Evolutionary conservation across 2,329 filamentous ascomycete species (phyloP).

Genomic region (Fusarium virguliforme): DNA sequence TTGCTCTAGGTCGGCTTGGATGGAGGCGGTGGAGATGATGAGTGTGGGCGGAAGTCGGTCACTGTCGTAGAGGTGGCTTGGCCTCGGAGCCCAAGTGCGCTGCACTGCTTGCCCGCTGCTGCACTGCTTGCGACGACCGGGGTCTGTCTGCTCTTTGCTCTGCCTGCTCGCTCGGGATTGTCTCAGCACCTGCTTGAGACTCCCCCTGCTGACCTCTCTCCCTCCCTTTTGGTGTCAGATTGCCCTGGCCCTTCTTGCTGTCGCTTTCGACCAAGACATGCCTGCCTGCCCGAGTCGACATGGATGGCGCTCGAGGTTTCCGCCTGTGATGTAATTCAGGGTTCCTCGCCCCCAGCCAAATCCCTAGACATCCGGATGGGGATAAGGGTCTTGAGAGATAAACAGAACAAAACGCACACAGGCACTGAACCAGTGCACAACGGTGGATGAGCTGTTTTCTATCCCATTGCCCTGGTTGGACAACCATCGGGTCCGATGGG

Average conservation of each 20-base stretch:
- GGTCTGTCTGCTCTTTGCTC: conserved; percentile 17
- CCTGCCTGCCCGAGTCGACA: not conserved
- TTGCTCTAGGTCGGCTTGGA: conserved; percentile 4
- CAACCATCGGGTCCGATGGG: conserved; percentile 21
- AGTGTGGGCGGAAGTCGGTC: conserved; percentile 28
- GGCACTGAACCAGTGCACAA: conserved; percentile 32
- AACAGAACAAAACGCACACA: conserved; percentile 18
- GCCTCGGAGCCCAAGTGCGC: conserved; percentile 23
- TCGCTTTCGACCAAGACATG: conserved; percentile 3
- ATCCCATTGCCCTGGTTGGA: conserved; percentile 46
- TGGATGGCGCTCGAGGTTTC: conserved; percentile 25
- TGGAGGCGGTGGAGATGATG: conserved; percentile 41
- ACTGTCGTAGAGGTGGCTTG: conserved; percentile 27
- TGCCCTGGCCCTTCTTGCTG: conserved; percentile 18
- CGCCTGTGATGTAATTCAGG: conserved; percentile 38
- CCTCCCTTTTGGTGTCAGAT: conserved; percentile 22
- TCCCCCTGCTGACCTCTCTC: conserved; percentile 15
- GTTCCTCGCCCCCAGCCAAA: conserved; percentile 31
- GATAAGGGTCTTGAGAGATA: conserved; percentile 45
- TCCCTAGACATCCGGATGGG: conserved; percentile 26
- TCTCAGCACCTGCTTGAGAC: conserved; percentile 32
- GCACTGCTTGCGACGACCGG: conserved; percentile 27
- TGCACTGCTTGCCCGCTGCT: conserved; percentile 21
- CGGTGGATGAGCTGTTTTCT: conserved; percentile 42
- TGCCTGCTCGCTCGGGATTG: conserved; percentile 23